A percentile compares a stretch with the other conserved stretches of the same genome.
These are phyloP conservation scores for Starmerella powellii DNA, from an alignment of 805 yeast genomes.

Conservation along the genomic window DNA sequence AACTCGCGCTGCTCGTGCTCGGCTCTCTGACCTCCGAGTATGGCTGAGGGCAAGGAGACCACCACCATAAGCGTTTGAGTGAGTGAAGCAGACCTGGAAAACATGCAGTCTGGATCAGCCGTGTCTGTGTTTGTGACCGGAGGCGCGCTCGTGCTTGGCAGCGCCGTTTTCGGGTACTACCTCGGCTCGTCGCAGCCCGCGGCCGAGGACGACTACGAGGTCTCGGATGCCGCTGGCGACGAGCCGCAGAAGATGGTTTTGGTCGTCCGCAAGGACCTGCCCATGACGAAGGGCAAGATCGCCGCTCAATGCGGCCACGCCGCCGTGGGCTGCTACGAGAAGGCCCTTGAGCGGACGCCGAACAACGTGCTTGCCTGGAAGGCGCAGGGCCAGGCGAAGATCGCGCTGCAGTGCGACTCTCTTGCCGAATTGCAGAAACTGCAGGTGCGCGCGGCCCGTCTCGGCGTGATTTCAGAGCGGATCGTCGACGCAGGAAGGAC, in stretches of 20 bases:
- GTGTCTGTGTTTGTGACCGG: neutral
- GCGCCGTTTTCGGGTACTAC: slow-evolving; percentile 6
- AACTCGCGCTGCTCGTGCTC: too few species aligned
- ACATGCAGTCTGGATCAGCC: too few species aligned
- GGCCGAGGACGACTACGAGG: slow-evolving; percentile 13
- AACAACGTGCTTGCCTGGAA: slow-evolving; percentile 65
- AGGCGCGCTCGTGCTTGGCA: neutral
- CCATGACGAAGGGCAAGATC: slow-evolving; percentile 88
- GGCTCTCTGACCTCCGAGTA: too few species aligned
- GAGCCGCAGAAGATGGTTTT: slow-evolving; percentile 50
- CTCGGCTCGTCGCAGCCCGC: slow-evolving; percentile 1
- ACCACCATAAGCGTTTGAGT: neutral
- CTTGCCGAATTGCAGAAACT: slow-evolving; percentile 62
- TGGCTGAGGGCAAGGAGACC: too few species aligned
- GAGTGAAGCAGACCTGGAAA: neutral
- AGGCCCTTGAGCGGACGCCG: slow-evolving; percentile 45
- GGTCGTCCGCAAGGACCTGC: slow-evolving; percentile 74
- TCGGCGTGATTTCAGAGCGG: slow-evolving; percentile 65
- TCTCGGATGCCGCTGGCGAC: slow-evolving; percentile 4
- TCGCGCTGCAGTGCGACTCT: slow-evolving; percentile 52
- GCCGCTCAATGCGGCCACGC: slow-evolving; percentile 99
- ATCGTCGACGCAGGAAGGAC: slow-evolving; percentile 97
- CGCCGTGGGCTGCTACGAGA: slow-evolving; percentile 75
- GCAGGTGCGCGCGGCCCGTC: slow-evolving; percentile 66
- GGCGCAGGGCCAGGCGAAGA: slow-evolving; percentile 80